Evolutionary conservation across 2,329 filamentous ascomycete genomes (phyloP).

Genomic region (Xylariaceae sp.): DNA sequence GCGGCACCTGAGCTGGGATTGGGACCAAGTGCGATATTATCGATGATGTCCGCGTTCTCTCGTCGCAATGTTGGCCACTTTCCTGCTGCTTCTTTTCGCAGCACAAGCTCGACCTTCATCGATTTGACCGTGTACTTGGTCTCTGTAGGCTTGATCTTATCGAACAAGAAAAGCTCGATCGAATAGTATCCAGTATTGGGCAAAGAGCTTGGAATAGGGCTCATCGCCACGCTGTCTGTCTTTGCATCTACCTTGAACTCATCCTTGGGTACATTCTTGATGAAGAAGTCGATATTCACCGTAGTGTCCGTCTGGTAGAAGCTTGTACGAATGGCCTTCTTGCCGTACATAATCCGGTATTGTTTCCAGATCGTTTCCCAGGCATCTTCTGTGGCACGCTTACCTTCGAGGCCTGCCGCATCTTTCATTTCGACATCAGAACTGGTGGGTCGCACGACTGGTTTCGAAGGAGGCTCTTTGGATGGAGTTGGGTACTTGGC

Average conservation of each 20-base stretch:
- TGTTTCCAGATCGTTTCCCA: conserved; percentile 19
- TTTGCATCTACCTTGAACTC: conserved; percentile 35
- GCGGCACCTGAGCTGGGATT: conserved; percentile 5
- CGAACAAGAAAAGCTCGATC: conserved; percentile 62
- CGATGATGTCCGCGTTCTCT: conserved; percentile 36
- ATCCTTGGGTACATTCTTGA: conserved; percentile 37
- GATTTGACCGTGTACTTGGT: conserved; percentile 64
- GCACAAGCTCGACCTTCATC: conserved; percentile 74
- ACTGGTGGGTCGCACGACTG: conserved; percentile 7
- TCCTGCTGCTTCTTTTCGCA: conserved; percentile 63
- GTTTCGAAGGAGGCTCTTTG: conserved; percentile 17
- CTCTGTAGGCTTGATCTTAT: conserved; percentile 54
- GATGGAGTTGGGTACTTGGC: conserved; percentile 28
- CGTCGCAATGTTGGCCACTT: conserved; percentile 60
- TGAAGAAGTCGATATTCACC: conserved; percentile 35
- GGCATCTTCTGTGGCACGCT: background rate
- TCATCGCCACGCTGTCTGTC: conserved; percentile 16
- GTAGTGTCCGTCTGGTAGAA: conserved; percentile 37
- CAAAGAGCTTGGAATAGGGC: conserved; percentile 50
- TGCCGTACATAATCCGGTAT: conserved; percentile 13
- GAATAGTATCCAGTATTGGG: conserved; percentile 43
- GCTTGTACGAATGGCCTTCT: conserved; percentile 33
- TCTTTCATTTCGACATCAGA: background rate
- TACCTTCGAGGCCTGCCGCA: background rate
- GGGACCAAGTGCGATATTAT: conserved; percentile 17